These are phyloP conservation scores for Hortiboletus campestris DNA, from an alignment of 768 basidiomycete species.

Conservation along the genomic window DNA sequence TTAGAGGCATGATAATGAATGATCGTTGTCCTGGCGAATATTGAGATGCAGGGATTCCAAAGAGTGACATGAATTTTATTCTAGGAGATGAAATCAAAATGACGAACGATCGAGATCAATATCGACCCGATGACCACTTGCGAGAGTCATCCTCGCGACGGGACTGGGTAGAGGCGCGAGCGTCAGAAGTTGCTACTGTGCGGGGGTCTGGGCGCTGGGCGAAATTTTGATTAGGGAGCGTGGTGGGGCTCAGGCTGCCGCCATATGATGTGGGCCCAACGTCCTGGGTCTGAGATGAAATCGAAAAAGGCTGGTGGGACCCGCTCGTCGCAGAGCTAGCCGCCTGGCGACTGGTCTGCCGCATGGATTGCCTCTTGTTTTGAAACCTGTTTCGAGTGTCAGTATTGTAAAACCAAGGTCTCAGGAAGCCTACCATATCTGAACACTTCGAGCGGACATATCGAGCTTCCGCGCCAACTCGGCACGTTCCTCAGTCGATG, in stretches of 20 bases:
- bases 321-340: conserved; percentile 43
- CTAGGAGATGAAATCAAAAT: conserved; percentile 37
- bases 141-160: conserved; percentile 49
- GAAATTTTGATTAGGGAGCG: conserved; percentile 36
- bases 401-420: conserved; percentile 15
- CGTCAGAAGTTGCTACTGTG: conserved; percentile 31
- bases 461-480: conserved; percentile 73
- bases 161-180: conserved; percentile 29
- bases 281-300: conserved; percentile 37
- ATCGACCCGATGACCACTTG: conserved; percentile 48
- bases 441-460: conserved; percentile 83
- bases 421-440: conserved; percentile 65
- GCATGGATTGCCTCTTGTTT: conserved; percentile 82
- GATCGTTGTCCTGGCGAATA: conserved; percentile 36
- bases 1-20: conserved; percentile 36
- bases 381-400: conserved; percentile 63
- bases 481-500: conserved; percentile 83
- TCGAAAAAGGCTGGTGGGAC: conserved; percentile 50
- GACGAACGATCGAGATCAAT: conserved; percentile 39
- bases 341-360: conserved; percentile 69
- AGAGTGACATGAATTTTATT: conserved; percentile 35
- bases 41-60: conserved; percentile 33
- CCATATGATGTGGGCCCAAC: conserved; percentile 36
- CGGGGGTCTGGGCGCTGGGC: conserved; percentile 43
- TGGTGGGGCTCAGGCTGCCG: conserved; percentile 31